Evolutionary conservation across 768 basidiomycete species (phyloP).

Genomic region (Amanita polypyramis): DNA sequence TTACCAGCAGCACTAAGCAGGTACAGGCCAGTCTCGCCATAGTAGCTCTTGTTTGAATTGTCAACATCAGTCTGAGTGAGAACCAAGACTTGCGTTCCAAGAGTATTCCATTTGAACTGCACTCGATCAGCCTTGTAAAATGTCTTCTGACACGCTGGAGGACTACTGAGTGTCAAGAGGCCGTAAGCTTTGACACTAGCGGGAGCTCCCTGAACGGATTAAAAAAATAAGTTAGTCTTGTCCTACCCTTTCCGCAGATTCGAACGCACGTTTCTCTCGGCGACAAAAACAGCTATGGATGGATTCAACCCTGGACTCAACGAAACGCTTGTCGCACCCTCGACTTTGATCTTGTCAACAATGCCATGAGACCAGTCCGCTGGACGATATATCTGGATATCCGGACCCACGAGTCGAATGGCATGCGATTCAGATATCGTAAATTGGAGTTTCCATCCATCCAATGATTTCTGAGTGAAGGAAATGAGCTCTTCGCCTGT

Average conservation of each 20-base stretch:
- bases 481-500: constrained; percentile 80
- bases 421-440: constrained; percentile 86
- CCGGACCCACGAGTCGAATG: constrained; percentile 65
- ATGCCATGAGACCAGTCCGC: constrained; percentile 73
- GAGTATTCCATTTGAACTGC: constrained; percentile 91
- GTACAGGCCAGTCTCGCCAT: constrained; percentile 94
- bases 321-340: constrained; percentile 67
- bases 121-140: constrained; percentile 95
- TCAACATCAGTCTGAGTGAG: constrained; percentile 96
- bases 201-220: constrained; percentile 57
- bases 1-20: constrained; percentile 86
- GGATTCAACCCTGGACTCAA: constrained; percentile 83
- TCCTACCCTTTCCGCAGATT: neutral
- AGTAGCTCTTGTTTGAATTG: constrained; percentile 94
- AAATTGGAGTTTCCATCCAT: constrained; percentile 88
- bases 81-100: constrained; percentile 86
- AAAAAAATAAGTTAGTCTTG: constrained; percentile 1
- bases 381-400: constrained; percentile 79
- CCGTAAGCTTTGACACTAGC: constrained; percentile 81
- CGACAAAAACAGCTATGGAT: constrained; percentile 84
- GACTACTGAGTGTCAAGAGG: constrained; percentile 44
- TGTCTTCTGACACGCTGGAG: constrained; percentile 77
- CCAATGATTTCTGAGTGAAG: constrained; percentile 85
- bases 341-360: constrained; percentile 72
- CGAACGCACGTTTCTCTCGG: constrained; percentile 75